phyloP scores from a whole-genome alignment of 179 eudicot genomes.

The Amaranthus tricolor region DNA sequence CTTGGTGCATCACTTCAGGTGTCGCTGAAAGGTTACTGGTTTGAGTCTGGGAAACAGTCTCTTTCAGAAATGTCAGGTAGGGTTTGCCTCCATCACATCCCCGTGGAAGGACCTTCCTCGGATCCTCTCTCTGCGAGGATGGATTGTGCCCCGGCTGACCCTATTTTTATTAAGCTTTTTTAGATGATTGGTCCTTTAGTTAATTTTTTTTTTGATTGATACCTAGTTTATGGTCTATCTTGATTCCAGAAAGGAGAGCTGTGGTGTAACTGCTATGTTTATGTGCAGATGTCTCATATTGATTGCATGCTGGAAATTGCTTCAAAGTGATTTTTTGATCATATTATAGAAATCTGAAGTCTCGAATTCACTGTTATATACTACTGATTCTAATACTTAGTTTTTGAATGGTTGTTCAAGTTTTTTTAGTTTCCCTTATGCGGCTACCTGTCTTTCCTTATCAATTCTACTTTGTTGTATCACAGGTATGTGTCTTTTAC shows the following conservation, averaged over 20 bases:
- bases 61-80: too few species aligned
- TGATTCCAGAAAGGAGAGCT: not conserved
- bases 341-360: not conserved
- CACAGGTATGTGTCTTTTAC: constrained; percentile 92
- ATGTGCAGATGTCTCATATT: not conserved
- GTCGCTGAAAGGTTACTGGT: too few species aligned
- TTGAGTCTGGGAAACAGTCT: too few species aligned
- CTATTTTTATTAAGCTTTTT: not conserved
- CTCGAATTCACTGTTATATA: not conserved
- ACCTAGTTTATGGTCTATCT: not conserved
- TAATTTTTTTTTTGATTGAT: not conserved
- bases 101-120: too few species aligned
- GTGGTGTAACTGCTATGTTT: not conserved
- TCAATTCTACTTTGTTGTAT: constrained; percentile 8
- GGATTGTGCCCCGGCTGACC: too few species aligned
- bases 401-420: not conserved
- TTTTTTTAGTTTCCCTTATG: not conserved
- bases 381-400: not conserved
- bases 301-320: not conserved
- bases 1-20: too few species aligned
- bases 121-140: too few species aligned
- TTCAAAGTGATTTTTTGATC: not conserved
- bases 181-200: not conserved
- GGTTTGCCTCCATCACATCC: too few species aligned
- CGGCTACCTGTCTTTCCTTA: not conserved